Percentiles rank a stretch among this genome's conserved stretches.
phyloP scores from a whole-genome alignment of 345 rosid genomes.

The Aquilaria malaccensis region DNA sequence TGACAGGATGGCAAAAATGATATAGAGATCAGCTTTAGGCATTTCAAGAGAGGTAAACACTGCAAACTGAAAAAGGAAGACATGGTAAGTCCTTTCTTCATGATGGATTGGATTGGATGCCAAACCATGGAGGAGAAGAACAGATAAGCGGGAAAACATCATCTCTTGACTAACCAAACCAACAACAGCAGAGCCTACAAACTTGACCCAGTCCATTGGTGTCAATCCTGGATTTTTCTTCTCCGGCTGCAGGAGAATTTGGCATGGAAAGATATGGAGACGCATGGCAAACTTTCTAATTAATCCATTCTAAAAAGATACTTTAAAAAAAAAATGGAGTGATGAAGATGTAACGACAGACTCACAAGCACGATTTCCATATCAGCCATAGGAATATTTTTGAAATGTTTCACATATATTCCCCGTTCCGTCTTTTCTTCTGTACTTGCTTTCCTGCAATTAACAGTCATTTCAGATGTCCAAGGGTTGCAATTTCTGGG shows the following conservation, averaged over 20 bases:
- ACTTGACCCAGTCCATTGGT: constrained; percentile 99
- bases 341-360: constrained; percentile 17
- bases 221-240: constrained; percentile 96
- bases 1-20: constrained; percentile 74
- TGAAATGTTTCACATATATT: constrained; percentile 88
- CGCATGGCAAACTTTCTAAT: constrained; percentile 4
- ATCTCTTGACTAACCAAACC: constrained; percentile 63
- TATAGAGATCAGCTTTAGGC: constrained; percentile 87
- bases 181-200: constrained; percentile 77
- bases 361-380: constrained; percentile 97
- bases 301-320: constrained; percentile 1
- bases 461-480: constrained; percentile 16
- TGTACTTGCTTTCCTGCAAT: constrained; percentile 60
- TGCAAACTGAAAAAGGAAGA: constrained; percentile 50
- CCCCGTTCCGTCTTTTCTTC: constrained; percentile 53
- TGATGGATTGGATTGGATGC: not conserved
- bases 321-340: not conserved
- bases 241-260: constrained; percentile 57
- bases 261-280: not conserved
- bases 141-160: constrained; percentile 4
- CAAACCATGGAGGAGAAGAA: constrained; percentile 6
- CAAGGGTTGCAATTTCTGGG: not conserved
- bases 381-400: constrained; percentile 98
- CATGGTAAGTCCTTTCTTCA: not conserved
- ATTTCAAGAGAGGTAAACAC: constrained; percentile 65